A percentile compares a stretch with the other conserved stretches of the same genome.
phyloP scores from a whole-genome alignment of 495 filamentous ascomycete species.

The Hypomontagnella submonticulosa region DNA sequence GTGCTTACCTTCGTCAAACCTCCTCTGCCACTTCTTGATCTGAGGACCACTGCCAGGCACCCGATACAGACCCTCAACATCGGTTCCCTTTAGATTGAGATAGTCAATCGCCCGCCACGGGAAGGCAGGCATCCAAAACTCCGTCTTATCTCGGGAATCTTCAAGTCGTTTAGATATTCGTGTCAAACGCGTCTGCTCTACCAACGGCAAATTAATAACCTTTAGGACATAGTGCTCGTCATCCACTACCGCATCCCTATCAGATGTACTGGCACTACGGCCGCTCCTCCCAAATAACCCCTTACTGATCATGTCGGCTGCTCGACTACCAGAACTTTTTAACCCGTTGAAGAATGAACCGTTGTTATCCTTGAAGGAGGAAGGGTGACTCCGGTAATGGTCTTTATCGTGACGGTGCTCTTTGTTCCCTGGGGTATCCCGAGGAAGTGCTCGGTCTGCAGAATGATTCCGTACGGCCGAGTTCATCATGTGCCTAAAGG shows the following conservation, averaged over 20 bases:
- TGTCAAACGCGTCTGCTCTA: slow-evolving; percentile 86
- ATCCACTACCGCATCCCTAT: slow-evolving; percentile 69
- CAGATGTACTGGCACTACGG: slow-evolving; percentile 75
- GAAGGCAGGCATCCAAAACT: slow-evolving; percentile 96
- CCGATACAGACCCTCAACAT: slow-evolving; percentile 89
- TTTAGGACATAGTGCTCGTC: slow-evolving; percentile 82
- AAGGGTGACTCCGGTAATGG: slow-evolving; percentile 54
- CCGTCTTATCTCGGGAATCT: slow-evolving; percentile 88
- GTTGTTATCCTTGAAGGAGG: slow-evolving; percentile 69
- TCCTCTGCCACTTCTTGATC: slow-evolving; percentile 87
- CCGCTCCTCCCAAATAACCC: slow-evolving; percentile 80
- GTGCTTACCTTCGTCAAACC: slow-evolving; percentile 80
- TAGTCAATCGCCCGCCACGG: slow-evolving; percentile 94
- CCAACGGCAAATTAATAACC: slow-evolving; percentile 80
- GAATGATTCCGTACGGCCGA: slow-evolving; percentile 70
- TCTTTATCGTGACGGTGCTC: slow-evolving; percentile 55
- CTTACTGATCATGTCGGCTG: slow-evolving; percentile 81
- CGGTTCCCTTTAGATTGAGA: slow-evolving; percentile 88
- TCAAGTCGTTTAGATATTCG: slow-evolving; percentile 87
- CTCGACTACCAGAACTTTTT: slow-evolving; percentile 75
- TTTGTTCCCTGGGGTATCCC: slow-evolving; percentile 48
- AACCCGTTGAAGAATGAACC: slow-evolving; percentile 77
- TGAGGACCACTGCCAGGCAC: slow-evolving; percentile 85
- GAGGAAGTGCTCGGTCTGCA: slow-evolving; percentile 65
- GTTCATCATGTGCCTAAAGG: slow-evolving; percentile 71